phyloP scores from a whole-genome alignment of 2,329 filamentous ascomycete species.

The Colletotrichum kahawae region DNA sequence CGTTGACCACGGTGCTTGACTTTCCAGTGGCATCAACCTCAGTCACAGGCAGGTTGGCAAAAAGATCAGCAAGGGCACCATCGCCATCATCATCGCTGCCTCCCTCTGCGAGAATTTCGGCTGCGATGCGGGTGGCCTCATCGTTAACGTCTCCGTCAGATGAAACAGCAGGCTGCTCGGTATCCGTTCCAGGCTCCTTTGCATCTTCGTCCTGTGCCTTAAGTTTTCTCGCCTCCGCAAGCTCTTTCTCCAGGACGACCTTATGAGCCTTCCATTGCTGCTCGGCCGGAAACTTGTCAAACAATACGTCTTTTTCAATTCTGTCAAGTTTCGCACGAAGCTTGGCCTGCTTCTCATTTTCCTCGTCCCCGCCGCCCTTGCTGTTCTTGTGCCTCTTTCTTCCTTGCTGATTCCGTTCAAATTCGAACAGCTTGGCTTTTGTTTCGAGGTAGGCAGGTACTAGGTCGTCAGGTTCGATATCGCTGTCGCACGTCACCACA shows the following conservation, averaged over 20 bases:
- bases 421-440: constrained; percentile 69
- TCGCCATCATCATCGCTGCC: constrained; percentile 53
- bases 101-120: constrained; percentile 61
- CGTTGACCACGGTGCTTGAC: constrained; percentile 59
- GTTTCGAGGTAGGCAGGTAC: constrained; percentile 79
- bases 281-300: constrained; percentile 71
- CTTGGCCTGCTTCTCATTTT: constrained; percentile 64
- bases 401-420: constrained; percentile 57
- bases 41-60: constrained; percentile 64
- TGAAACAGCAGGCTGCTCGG: constrained; percentile 28
- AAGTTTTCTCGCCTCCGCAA: constrained; percentile 53
- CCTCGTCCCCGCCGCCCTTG: constrained; percentile 35
- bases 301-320: constrained; percentile 80
- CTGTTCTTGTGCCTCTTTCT: constrained; percentile 44
- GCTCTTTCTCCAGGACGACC: constrained; percentile 66
- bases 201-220: constrained; percentile 36
- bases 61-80: constrained; percentile 58
- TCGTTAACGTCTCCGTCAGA: constrained; percentile 54
- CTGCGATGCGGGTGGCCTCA: constrained; percentile 64
- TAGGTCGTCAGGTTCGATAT: constrained; percentile 77
- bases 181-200: constrained; percentile 8
- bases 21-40: constrained; percentile 67
- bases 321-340: constrained; percentile 75
- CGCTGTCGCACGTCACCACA: constrained; percentile 63
- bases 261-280: constrained; percentile 67